These are phyloP conservation scores for Conoideocrella luteorostrata DNA, from an alignment of 2,329 filamentous ascomycete species.

Conservation along the genomic window DNA sequence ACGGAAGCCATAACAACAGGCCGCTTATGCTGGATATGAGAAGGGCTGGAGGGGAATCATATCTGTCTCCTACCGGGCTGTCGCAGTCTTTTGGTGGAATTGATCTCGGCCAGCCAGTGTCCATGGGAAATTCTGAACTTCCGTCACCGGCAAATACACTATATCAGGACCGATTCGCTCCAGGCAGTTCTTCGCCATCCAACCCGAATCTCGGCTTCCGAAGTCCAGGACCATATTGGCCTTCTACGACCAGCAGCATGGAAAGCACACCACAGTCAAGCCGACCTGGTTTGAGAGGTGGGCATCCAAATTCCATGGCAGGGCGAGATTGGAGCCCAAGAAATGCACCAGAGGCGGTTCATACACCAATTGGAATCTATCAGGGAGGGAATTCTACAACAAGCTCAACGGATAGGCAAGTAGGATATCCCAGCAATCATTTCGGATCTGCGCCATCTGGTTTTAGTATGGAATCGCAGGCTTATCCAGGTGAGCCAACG, in stretches of 20 bases:
- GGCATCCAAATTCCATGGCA: background rate
- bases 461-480: slow-evolving; percentile 43
- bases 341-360: background rate
- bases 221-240: slow-evolving; percentile 4
- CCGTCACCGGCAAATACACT: slow-evolving; percentile 52
- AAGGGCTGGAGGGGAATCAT: slow-evolving; percentile 56
- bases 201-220: slow-evolving; percentile 30
- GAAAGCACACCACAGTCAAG: background rate
- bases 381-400: background rate
- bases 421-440: slow-evolving; percentile 17
- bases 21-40: slow-evolving; percentile 65
- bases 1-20: slow-evolving; percentile 56
- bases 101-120: slow-evolving; percentile 51
- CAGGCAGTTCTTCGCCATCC: slow-evolving; percentile 40
- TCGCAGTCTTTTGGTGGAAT: slow-evolving; percentile 63
- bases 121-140: slow-evolving; percentile 46
- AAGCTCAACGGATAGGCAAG: slow-evolving; percentile 42
- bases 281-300: background rate
- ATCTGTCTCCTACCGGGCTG: slow-evolving; percentile 60
- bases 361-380: slow-evolving; percentile 1
- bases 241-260: slow-evolving; percentile 2
- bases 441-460: slow-evolving; percentile 28
- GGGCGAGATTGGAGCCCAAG: slow-evolving; percentile 4
- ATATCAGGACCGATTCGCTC: slow-evolving; percentile 48
- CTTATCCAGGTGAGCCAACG: slow-evolving; percentile 43